Base-by-base conservation (phyloP, 1,284 basidiomycete genomes). In the Cerrena zonata region DNA sequence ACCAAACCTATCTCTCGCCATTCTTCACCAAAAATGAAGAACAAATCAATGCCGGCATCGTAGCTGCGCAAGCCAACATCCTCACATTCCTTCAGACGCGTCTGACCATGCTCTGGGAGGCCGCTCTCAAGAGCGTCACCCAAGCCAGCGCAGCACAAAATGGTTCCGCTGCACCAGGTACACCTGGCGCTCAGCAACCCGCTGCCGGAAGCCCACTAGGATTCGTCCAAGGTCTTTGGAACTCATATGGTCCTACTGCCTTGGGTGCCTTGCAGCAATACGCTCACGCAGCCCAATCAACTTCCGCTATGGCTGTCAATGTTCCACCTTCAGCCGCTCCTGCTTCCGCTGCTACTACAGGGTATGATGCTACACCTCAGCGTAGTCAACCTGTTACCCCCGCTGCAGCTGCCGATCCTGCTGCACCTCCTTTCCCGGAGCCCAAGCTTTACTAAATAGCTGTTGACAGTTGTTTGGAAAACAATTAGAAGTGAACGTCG, bases 21-120 rank as follows among this genome's bases (percentile, higher is more conserved):
- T 82, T 84, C 67, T 78, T 86, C 61, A 58, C 65, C 47, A 72
- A 74, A 54, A 81, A 91, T 61, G 86, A 91, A 63, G 68, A 67
- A 3, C 76, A 82, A 26, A 75, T 91, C 47, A 88, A 91, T 58
- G 73, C 75, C 2, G 75, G 80, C 56, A 77, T 90, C 49, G 65
- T 69, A 37, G 69, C 77, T 4, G 72, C 78, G 4, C 79, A 82
- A 53, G 63, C 63, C 51, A 84, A 81, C 58, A 60, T 71, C 27
- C 47, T 85, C 23, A 61, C 66, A 19, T 85, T 84, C 61, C 51
- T 78, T 49, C 77, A 79, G 60, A 58, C 72, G 12, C 76, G 75
- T 54, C 51, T 83, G 45, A 52, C 69, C 19, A 66, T 66, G 24
- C 57, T 82, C 42, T 74, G 77, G 69, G 73, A 80, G 48, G 56